These are phyloP conservation scores for Syncephalastrum monosporum DNA, from an alignment of 371 early-diverging fungal genomes.

Conservation along the genomic window DNA sequence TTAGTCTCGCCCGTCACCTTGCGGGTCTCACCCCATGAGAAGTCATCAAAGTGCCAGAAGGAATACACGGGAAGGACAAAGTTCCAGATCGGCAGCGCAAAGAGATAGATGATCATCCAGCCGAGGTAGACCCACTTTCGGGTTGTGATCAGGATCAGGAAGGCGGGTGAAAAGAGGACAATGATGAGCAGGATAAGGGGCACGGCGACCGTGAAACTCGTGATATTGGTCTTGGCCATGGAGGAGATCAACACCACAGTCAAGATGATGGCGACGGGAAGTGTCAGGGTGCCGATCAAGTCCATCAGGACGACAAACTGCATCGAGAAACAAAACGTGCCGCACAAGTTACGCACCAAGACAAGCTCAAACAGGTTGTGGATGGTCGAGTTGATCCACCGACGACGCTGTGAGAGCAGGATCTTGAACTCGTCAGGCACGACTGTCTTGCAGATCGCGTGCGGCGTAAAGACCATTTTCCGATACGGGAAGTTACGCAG, in stretches of 20 bases:
- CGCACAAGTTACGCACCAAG: slow-evolving; percentile 79
- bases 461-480: slow-evolving; percentile 90
- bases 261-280: slow-evolving; percentile 79
- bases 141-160: slow-evolving; percentile 85
- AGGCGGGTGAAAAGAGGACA: slow-evolving; percentile 77
- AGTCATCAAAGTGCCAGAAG: slow-evolving; percentile 99
- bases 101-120: slow-evolving; percentile 89
- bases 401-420: slow-evolving; percentile 79
- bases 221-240: slow-evolving; percentile 36
- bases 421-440: slow-evolving; percentile 80
- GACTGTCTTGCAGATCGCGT: slow-evolving; percentile 80
- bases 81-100: slow-evolving; percentile 95
- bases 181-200: slow-evolving; percentile 70
- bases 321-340: slow-evolving; percentile 88
- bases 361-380: slow-evolving; percentile 84
- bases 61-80: slow-evolving; percentile 94
- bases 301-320: slow-evolving; percentile 87
- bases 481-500: slow-evolving; percentile 88
- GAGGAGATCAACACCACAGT: slow-evolving; percentile 51
- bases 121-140: slow-evolving; percentile 78
- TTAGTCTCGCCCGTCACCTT: slow-evolving; percentile 81
- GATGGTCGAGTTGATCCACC: slow-evolving; percentile 92
- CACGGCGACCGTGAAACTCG: slow-evolving; percentile 48
- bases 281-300: slow-evolving; percentile 76
- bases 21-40: slow-evolving; percentile 94